These are phyloP conservation scores for Rhodotorula sp. DNA, from an alignment of 1,284 basidiomycete species.

Conservation along the genomic window DNA sequence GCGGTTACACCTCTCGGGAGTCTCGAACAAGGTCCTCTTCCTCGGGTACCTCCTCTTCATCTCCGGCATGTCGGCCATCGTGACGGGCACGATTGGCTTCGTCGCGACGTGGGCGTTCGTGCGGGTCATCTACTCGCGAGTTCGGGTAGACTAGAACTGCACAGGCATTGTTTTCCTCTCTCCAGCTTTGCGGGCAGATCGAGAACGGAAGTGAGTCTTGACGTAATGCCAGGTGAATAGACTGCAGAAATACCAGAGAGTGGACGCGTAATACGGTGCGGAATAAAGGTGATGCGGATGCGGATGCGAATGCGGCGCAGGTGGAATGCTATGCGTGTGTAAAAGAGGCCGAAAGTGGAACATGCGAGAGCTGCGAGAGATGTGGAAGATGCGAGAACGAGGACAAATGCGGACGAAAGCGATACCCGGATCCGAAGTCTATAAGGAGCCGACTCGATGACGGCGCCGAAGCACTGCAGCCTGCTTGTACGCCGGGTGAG, in stretches of 20 bases:
- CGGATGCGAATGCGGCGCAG: too few relatives aligned
- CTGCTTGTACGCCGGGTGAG: background rate
- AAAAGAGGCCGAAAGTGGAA: too few relatives aligned
- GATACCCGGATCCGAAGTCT: too few relatives aligned
- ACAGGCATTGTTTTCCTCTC: background rate
- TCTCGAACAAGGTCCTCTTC: conserved; percentile 81
- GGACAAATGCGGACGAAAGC: too few relatives aligned
- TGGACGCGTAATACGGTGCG: too few relatives aligned
- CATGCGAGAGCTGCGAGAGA: too few relatives aligned
- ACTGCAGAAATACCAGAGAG: too few relatives aligned
- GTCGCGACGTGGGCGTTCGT: conserved; percentile 69
- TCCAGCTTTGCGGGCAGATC: background rate
- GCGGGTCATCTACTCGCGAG: conserved; percentile 64
- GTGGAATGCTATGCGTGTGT: too few relatives aligned
- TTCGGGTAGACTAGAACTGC: background rate
- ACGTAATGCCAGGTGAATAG: background rate
- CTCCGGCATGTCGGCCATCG: conserved; percentile 77
- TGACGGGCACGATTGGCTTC: conserved; percentile 63
- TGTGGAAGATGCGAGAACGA: too few relatives aligned
- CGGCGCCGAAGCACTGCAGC: background rate
- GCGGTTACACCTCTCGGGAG: conserved; percentile 67
- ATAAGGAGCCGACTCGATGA: too few relatives aligned
- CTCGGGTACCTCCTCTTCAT: conserved; percentile 87
- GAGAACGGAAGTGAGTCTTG: background rate
- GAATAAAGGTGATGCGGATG: too few relatives aligned